A percentile compares a stretch with the other conserved stretches of the same genome.
Conservation (phyloP, 192 early-diverging fungal genomes). For the Coemansia reversa region DNA sequence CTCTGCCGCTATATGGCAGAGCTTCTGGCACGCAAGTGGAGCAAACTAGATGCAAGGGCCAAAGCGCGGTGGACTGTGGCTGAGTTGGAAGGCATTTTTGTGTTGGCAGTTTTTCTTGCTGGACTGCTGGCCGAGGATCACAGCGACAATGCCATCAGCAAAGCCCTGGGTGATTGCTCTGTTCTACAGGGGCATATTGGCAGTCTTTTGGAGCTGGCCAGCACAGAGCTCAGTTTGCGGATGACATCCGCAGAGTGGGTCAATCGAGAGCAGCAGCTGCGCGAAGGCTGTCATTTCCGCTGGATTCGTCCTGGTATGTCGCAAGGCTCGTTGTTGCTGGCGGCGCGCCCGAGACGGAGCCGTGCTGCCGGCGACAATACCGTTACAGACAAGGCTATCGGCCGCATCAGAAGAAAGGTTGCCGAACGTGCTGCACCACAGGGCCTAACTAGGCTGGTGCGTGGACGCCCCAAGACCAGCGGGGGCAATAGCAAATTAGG, state of each 20-base stretch:
- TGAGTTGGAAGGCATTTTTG: constrained; percentile 62
- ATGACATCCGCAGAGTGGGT: constrained; percentile 49
- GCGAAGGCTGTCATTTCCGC: constrained; percentile 50
- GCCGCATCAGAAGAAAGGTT: constrained; percentile 26
- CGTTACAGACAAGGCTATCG: constrained; percentile 22
- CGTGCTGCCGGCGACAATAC: constrained; percentile 12
- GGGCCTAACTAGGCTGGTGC: constrained; percentile 19
- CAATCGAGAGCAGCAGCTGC: constrained; percentile 50
- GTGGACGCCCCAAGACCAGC: constrained; percentile 16
- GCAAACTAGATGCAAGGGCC: constrained; percentile 33
- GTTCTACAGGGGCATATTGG: constrained; percentile 19
- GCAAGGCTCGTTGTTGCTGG: constrained; percentile 45
- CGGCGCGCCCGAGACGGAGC: constrained; percentile 35
- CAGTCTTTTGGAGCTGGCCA: constrained; percentile 28
- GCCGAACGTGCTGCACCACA: constrained; percentile 9
- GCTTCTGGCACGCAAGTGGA: constrained; percentile 58
- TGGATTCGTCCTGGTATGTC: constrained; percentile 50
- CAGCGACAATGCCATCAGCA: constrained; percentile 23
- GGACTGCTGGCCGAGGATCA: constrained; percentile 19
- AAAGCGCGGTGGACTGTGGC: constrained; percentile 28
- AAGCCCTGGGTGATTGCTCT: constrained; percentile 37
- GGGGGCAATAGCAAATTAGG: constrained; percentile 10
- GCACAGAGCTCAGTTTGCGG: constrained; percentile 29
- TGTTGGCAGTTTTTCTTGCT: constrained; percentile 54
- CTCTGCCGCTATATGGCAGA: constrained; percentile 83